Evolutionary conservation across 192 early-diverging fungal genomes (phyloP), one percentile per base, ranked within the genome.

Genomic region (Helicostylum pulchrum): DNA sequence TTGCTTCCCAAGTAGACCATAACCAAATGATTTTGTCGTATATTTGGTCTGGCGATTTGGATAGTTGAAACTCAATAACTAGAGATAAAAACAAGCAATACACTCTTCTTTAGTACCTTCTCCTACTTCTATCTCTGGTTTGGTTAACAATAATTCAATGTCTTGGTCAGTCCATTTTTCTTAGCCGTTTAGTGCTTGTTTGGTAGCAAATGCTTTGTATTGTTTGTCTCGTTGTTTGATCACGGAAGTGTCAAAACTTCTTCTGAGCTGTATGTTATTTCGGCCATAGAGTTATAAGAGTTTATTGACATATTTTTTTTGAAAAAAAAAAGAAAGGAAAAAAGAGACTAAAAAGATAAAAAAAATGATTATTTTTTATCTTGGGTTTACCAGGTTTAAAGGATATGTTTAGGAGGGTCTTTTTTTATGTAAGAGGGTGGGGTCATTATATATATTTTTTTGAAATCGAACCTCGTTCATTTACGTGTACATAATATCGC

Each of bases 1-100:
- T 56, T 8, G 54, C 54, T 19, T 56, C 32, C 54, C 54, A 56
- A 2, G 54, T 56, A 19, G 54, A 39, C 54, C 54, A 56, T n/a
- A 56, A 17, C 54, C 54, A 56, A 56, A 56, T 12, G 8, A 56
- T 56, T 34, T 34, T 56, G 17, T 56, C 31, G 9, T 17, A 56
- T 34, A 56, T 39, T n/a, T 56, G 31, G 7, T 56, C n/a, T 32
- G n/a, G 17, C 8, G 54, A 39, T 17, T 56, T 56, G 15, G n/a
- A 10, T 17, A 10, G 31, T 34, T 30, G 9, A 17, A 56, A 56
- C 3, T 15, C 54, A 4, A 48, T 48, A 48, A 7, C 34, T 11
- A 39, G 30, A 2, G 54, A 30, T 20, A 56, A 4, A 11, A 34
- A 36, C 31, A 17, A 19, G 9, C 54, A 56, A 17, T 39, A 56